Conservation (phyloP, 2,329 filamentous ascomycete genomes). For the Penicillium sp. region DNA sequence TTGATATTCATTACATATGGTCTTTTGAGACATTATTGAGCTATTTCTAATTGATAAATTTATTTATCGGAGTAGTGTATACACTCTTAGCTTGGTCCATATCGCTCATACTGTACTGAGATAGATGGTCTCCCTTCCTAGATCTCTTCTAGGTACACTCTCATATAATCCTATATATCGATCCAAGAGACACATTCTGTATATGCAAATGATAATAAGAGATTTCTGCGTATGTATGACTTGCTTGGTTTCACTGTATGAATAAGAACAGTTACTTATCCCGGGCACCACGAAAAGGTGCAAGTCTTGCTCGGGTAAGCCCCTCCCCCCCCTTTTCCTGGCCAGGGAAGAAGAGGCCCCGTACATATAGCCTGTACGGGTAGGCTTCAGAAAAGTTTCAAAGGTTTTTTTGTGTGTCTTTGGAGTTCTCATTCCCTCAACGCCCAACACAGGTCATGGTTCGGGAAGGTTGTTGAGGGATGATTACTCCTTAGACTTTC, state of each 20-base stretch:
- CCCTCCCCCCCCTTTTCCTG: background rate
- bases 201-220: too few species aligned
- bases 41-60: too few species aligned
- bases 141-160: too few species aligned
- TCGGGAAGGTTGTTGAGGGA: background rate
- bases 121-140: too few species aligned
- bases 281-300: constrained; percentile 23
- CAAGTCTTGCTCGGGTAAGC: constrained; percentile 15
- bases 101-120: too few species aligned
- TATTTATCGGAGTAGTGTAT: too few species aligned
- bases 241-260: constrained; percentile 21
- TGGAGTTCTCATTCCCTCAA: background rate
- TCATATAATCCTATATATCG: too few species aligned
- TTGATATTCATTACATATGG: too few species aligned
- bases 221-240: background rate
- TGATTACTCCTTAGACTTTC: too few species aligned
- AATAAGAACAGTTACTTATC: constrained; percentile 17
- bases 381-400: background rate
- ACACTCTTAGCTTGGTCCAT: too few species aligned
- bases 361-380: constrained; percentile 16
- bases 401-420: background rate
- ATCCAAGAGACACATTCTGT: too few species aligned
- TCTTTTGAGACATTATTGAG: too few species aligned
- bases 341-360: background rate
- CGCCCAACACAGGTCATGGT: constrained; percentile 1